Evolutionary conservation across 768 basidiomycete genomes (phyloP).

Genomic region (Pisolithus tinctorius): DNA sequence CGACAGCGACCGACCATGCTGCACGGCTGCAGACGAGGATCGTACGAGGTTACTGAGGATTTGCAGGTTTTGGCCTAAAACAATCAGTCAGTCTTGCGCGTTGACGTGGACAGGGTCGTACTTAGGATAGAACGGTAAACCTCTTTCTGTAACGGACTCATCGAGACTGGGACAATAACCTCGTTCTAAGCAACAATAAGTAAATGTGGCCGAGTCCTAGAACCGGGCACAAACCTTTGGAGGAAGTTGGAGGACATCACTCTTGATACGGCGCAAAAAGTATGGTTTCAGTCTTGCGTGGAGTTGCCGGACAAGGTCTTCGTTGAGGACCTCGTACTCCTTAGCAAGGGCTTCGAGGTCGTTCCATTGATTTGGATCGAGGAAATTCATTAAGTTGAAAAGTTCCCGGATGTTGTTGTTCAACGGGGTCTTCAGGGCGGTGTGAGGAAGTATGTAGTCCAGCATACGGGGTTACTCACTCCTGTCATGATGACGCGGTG

Average conservation of each 20-base stretch:
- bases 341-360: conserved; percentile 70
- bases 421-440: conserved; percentile 64
- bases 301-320: conserved; percentile 73
- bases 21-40: conserved; percentile 29
- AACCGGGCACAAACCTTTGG: conserved; percentile 56
- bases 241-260: conserved; percentile 86
- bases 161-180: conserved; percentile 85
- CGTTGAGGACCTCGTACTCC: conserved; percentile 70
- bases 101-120: conserved; percentile 27
- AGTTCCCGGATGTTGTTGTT: conserved; percentile 97
- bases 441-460: not conserved
- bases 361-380: conserved; percentile 70
- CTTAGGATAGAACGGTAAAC: conserved; percentile 84
- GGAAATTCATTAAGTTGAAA: conserved; percentile 96
- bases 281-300: conserved; percentile 80
- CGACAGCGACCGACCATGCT: conserved; percentile 16
- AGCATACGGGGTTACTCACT: conserved; percentile 31
- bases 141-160: conserved; percentile 81
- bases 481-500: conserved; percentile 91
- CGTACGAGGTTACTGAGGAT: conserved; percentile 55
- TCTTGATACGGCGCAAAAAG: conserved; percentile 90
- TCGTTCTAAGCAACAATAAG: conserved; percentile 53
- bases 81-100: conserved; percentile 2
- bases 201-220: conserved; percentile 1
- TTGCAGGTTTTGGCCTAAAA: conserved; percentile 62